phyloP scores from a whole-genome alignment of 2,329 filamentous ascomycete genomes.

The Colletotrichum salicis region DNA sequence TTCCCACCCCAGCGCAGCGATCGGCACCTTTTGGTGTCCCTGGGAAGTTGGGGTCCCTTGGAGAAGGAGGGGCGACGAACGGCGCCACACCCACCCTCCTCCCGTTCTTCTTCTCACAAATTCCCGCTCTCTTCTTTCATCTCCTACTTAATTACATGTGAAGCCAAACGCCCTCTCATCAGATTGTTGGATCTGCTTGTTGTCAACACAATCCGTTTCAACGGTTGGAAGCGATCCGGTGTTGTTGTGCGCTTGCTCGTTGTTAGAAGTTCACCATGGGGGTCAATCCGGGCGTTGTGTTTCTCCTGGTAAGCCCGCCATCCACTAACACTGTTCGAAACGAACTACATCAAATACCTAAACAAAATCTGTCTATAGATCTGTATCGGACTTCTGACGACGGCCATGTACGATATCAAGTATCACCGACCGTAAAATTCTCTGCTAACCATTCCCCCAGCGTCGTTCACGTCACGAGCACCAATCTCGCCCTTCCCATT shows the following conservation, averaged over 20 bases:
- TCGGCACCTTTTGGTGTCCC: slow-evolving; percentile 7
- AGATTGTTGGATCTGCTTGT: not conserved
- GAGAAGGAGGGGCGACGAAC: slow-evolving; percentile 7
- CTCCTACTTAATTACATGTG: slow-evolving; percentile 14
- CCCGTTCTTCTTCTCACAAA: slow-evolving; percentile 2
- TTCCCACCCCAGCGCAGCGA: slow-evolving; percentile 19
- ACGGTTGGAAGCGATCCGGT: not conserved
- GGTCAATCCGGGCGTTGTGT: slow-evolving; percentile 44
- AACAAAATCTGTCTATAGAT: slow-evolving; percentile 36
- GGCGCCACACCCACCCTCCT: slow-evolving; percentile 25
- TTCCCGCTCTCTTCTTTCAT: not conserved
- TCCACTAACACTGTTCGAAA: not conserved
- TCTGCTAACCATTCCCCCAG: slow-evolving; percentile 39
- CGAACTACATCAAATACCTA: not conserved
- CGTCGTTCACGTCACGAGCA: slow-evolving; percentile 51
- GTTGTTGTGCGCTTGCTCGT: not conserved
- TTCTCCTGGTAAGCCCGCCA: slow-evolving; percentile 43
- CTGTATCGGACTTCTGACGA: slow-evolving; percentile 43
- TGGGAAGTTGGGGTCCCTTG: not conserved
- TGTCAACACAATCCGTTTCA: not conserved
- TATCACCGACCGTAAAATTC: not conserved
- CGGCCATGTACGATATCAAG: slow-evolving; percentile 43
- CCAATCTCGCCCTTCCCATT: slow-evolving; percentile 54
- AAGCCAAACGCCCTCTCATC: not conserved
- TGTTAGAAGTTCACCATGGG: slow-evolving; percentile 32